Conservation (phyloP, 1,284 basidiomycete genomes). For the Phenoliferia sp. region DNA sequence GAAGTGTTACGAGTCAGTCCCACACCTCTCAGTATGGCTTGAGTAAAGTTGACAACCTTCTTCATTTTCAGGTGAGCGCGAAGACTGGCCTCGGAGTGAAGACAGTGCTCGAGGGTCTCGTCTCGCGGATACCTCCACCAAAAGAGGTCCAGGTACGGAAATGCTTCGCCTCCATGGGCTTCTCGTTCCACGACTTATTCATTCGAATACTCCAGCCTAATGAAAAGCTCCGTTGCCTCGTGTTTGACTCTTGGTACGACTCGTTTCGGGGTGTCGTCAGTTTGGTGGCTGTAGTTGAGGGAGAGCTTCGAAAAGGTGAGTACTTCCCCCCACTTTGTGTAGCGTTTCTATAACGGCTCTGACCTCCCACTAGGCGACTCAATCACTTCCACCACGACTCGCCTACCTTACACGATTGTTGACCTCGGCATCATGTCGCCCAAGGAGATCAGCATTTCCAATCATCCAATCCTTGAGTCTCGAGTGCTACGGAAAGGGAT, state of each 20-base stretch:
- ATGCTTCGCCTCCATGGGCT: neutral
- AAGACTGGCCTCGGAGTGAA: conserved; percentile 84
- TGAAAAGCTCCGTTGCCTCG: conserved; percentile 56
- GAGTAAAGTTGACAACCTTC: neutral
- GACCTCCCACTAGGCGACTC: conserved; percentile 78
- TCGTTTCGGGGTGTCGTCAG: conserved; percentile 95
- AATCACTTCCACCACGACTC: conserved; percentile 77
- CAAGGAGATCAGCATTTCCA: conserved; percentile 61
- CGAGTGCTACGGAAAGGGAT: conserved; percentile 29
- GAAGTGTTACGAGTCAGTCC: conserved; percentile 59
- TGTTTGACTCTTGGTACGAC: conserved; percentile 92
- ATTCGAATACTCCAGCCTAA: neutral
- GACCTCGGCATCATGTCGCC: conserved; percentile 92
- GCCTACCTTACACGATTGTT: conserved; percentile 85
- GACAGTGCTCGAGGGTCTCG: conserved; percentile 68
- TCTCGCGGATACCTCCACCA: conserved; percentile 77
- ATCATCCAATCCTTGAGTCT: conserved; percentile 7
- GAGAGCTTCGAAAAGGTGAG: conserved; percentile 51
- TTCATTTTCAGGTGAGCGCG: conserved; percentile 53
- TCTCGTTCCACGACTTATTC: neutral
- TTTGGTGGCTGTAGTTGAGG: conserved; percentile 67
- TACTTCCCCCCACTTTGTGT: neutral
- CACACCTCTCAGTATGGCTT: neutral
- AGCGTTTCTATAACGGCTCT: too few relatives aligned
- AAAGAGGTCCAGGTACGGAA: conserved; percentile 14